phyloP scores from a whole-genome alignment of 495 filamentous ascomycete species.

The Coniosporium apollinis region DNA sequence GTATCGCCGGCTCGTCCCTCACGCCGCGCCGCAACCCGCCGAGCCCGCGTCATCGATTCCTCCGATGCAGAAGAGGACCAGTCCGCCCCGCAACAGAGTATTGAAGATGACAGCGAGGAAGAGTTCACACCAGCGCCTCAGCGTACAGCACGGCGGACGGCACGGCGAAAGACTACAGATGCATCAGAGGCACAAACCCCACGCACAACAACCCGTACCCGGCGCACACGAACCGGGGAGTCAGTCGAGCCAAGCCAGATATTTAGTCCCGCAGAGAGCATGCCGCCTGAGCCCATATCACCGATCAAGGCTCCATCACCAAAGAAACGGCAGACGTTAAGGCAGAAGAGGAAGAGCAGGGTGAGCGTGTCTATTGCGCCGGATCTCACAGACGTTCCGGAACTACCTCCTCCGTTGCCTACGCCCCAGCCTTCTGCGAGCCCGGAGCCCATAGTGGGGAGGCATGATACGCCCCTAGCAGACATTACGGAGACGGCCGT shows the following conservation, averaged over 20 bases:
- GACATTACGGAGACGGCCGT: constrained; percentile 62
- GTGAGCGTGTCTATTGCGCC: constrained; percentile 22
- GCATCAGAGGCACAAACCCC: constrained; percentile 30
- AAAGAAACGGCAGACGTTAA: constrained; percentile 53
- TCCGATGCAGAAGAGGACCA: constrained; percentile 51
- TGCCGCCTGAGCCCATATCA: constrained; percentile 39
- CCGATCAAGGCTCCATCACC: constrained; percentile 46
- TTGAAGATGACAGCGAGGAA: constrained; percentile 50
- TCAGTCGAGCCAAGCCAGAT: constrained; percentile 42
- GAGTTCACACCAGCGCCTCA: constrained; percentile 64
- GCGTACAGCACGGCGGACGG: constrained; percentile 29
- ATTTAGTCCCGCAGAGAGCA: constrained; percentile 39
- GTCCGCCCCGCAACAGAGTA: constrained; percentile 28
- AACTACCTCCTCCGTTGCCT: constrained; percentile 30
- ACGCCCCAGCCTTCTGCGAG: constrained; percentile 28
- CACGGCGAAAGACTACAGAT: constrained; percentile 43
- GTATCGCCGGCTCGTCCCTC: constrained; percentile 56
- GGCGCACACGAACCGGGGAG: constrained; percentile 24
- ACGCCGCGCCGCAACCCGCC: constrained; percentile 53
- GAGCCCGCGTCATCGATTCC: constrained; percentile 56
- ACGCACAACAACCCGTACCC: constrained; percentile 13
- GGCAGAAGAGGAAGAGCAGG: constrained; percentile 37
- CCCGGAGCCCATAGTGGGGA: constrained; percentile 36
- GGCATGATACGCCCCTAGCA: constrained; percentile 47
- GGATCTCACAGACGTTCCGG: constrained; percentile 12